A percentile compares a stretch with the other conserved stretches of the same genome.
phyloP scores from a whole-genome alignment of 495 filamentous ascomycete species.

The Bacidia rubella region DNA sequence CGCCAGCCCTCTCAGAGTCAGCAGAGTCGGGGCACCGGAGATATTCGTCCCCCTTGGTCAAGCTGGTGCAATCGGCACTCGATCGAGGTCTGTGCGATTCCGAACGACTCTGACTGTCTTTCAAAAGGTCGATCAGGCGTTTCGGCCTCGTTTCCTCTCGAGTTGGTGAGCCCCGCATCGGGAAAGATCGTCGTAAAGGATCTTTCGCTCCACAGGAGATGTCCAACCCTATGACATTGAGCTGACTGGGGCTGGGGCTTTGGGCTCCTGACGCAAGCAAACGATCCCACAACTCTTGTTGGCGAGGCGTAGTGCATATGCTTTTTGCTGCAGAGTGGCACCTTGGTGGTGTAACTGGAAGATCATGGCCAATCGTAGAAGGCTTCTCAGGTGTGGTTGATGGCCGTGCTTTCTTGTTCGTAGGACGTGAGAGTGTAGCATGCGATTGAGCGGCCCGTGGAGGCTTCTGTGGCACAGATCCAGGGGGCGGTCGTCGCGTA shows the following conservation, averaged over 20 bases:
- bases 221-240: constrained; percentile 1
- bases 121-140: neutral
- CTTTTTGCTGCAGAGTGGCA: neutral
- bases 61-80: neutral
- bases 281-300: constrained; percentile 17
- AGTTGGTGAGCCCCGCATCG: neutral
- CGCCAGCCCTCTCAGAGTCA: too few relatives aligned
- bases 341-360: constrained; percentile 8
- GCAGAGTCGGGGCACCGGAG: neutral
- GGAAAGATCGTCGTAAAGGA: neutral
- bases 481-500: too few relatives aligned
- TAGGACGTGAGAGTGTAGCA: too few relatives aligned
- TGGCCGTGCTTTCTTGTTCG: neutral
- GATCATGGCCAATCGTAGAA: neutral
- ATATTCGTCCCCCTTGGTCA: neutral
- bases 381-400: neutral
- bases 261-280: constrained; percentile 11
- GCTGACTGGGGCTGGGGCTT: constrained; percentile 2
- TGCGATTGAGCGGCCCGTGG: too few relatives aligned
- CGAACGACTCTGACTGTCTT: neutral
- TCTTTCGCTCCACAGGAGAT: neutral
- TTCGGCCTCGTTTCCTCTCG: neutral
- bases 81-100: neutral
- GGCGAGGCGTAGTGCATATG: constrained; percentile 18
- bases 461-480: too few relatives aligned